Base-by-base conservation (phyloP, 768 basidiomycete species). In the Lactarius sp. region DNA sequence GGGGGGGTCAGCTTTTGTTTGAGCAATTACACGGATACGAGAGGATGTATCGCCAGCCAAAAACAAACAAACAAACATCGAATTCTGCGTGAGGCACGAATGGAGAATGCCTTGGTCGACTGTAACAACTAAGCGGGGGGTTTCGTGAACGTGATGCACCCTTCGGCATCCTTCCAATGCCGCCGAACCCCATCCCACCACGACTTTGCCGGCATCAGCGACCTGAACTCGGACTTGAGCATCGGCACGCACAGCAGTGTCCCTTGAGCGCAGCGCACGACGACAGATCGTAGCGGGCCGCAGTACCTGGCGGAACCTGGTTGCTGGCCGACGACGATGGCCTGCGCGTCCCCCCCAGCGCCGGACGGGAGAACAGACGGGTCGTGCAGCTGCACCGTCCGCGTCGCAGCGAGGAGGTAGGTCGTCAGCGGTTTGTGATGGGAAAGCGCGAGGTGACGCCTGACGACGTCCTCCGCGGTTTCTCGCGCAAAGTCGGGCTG, bases 171-270 rank as follows among this genome's bases (percentile, higher is more conserved):
- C 42, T 52, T 65, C 64, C 59, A 60, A 31, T 65, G 59, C 7
- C 31, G 34, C 42, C 51, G 62, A 14, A 84, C 75, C 2, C 92
- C 91, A 71, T 90, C 91, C 89, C 89, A 92, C 86, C 89, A 94
- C 56, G 86, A 85, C 63, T 76, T 80, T 3, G 85, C 86, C 14
- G 70, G 70, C 63, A 90, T 65, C 68, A 81, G 72, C 31, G 77
- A 74, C 66, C 81, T 81, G 59, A 83, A 83, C 66, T 87, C 84
- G 63, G 84, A 83, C 69, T 88, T 85, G 18, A 94, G 75, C 64
- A 75, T 74, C 2, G 75, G 75, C 1, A 91, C 83, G 54, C 76
- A 75, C 18, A 92, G 69, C 54, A 83, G 75, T 0, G 83, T 79
- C 34, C 77, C 76, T 18, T 74, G 73, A 1, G 82, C 81, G 69